Percentiles rank a stretch among this genome's conserved stretches.
Conservation (phyloP, 139 green algal genomes). For the Chlamydomonas sp. region DNA sequence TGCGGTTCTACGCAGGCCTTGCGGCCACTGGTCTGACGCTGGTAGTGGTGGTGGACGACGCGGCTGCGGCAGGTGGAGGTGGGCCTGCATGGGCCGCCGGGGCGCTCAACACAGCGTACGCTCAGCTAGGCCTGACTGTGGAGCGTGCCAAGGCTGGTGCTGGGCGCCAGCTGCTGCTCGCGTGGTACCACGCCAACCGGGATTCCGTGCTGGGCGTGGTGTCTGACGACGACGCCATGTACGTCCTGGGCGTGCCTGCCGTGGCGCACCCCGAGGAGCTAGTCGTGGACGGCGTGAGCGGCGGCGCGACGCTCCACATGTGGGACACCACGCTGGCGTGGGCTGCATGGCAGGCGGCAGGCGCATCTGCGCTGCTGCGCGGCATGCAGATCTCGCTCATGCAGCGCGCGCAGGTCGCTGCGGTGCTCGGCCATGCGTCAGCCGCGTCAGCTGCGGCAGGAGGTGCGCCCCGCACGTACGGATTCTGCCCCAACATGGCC, state of each 20-base stretch:
- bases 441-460: background rate
- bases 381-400: conserved; percentile 8
- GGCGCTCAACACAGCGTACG: conserved; percentile 1
- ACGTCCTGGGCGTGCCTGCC: conserved; percentile 13
- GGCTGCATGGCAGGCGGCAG: background rate
- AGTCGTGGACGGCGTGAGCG: conserved; percentile 14
- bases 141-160: background rate
- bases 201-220: conserved; percentile 15
- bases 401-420: conserved; percentile 20
- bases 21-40: background rate
- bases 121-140: conserved; percentile 3
- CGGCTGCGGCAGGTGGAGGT: background rate
- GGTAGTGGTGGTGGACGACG: background rate
- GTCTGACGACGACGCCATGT: conserved; percentile 21
- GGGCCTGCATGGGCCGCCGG: background rate
- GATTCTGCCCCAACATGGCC: background rate
- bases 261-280: conserved; percentile 2
- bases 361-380: background rate
- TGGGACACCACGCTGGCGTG: conserved; percentile 12
- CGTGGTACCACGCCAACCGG: background rate
- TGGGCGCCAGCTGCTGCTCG: conserved; percentile 20
- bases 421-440: conserved; percentile 10
- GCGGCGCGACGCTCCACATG: conserved; percentile 15
- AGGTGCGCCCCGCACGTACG: background rate
- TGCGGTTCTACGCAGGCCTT: conserved; percentile 1